Evolutionary conservation across 768 basidiomycete species (phyloP), one percentile per base, ranked within the genome.

Genomic region (Suillus ampliporus): DNA sequence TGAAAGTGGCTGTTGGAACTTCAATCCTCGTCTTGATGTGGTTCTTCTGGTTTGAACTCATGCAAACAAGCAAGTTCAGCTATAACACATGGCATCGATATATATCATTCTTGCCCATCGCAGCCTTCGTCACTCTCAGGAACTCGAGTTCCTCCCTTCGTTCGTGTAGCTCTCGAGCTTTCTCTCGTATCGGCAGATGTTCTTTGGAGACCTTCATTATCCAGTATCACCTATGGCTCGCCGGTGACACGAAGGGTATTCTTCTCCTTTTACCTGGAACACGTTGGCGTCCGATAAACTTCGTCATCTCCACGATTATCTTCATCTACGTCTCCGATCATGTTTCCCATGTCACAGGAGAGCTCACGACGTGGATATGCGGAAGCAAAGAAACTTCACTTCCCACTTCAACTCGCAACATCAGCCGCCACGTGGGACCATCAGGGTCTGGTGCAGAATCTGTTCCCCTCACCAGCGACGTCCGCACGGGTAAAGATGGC

Each of bases 201-300:
- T 95, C 94, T 5, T 83, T 97, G 59, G 95, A 97, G 76, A 90
- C 94, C 0, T 97, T 95, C 74, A 90, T 96, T 70, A 85, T 96
- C 62, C 94, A 97, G 71, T 96, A 89, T 73, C 94, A 93, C 69
- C 77, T 92, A 48, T 95, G 92, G 92, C 80, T 95, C 38, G 94
- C 91, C 0, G 91, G 83, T 4, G 92, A 95, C 69, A 92, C 89
- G 37, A 91, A 91, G 73, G 90, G 91, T 19, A 81, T 96, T 62
- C 82, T 97, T 26, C 76, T 94, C 53, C 83, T 95, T 56, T 78
- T 96, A 48, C 93, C 93, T 0, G 90, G 91, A 15, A 86, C 86
- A 1, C 75, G 73, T 48, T 90, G 89, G 84, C 84, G 94, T 31
- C 82, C 86, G n/a, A 51, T 91, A 68, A 97, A 96, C 75, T 85